Conservation (phyloP, 805 yeast genomes). For the Debaryomyces hansenii region DNA sequence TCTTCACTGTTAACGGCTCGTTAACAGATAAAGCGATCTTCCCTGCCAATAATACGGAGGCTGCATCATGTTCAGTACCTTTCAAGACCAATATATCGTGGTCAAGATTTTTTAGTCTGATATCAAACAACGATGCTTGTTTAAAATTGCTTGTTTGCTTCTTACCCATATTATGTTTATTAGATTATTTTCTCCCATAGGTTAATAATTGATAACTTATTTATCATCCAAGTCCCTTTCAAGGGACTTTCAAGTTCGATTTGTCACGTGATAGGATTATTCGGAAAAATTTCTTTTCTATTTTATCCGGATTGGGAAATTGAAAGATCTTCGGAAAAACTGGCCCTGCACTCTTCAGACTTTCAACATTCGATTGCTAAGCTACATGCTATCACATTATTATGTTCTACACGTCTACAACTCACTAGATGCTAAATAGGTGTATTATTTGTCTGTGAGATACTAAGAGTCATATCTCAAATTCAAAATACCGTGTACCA, state of each 20-base stretch:
- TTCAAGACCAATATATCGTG: slow-evolving; percentile 79
- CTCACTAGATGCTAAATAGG: too few relatives aligned
- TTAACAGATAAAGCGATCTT: slow-evolving; percentile 70
- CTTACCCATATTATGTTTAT: slow-evolving; percentile 1
- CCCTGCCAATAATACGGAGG: slow-evolving; percentile 75
- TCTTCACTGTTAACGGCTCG: slow-evolving; percentile 73
- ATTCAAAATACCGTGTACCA: too few relatives aligned
- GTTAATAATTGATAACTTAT: background rate
- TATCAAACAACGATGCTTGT: slow-evolving; percentile 40
- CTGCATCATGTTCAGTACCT: slow-evolving; percentile 76
- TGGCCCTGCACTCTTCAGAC: too few relatives aligned
- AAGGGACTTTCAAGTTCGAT: background rate
- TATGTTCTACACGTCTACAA: too few relatives aligned
- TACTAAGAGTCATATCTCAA: too few relatives aligned
- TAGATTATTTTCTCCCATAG: background rate
- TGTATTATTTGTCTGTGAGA: too few relatives aligned
- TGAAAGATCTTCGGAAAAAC: too few relatives aligned
- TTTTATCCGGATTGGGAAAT: background rate
- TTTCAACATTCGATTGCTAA: too few relatives aligned
- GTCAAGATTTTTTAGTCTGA: slow-evolving; percentile 64
- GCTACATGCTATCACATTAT: too few relatives aligned
- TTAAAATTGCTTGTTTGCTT: slow-evolving; percentile 13
- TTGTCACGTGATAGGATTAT: background rate
- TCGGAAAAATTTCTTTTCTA: slow-evolving; percentile 4
- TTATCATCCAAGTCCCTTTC: background rate